These are phyloP conservation scores for Aspergillus texensis DNA, from an alignment of 2,329 filamentous ascomycete genomes.

Conservation along the genomic window DNA sequence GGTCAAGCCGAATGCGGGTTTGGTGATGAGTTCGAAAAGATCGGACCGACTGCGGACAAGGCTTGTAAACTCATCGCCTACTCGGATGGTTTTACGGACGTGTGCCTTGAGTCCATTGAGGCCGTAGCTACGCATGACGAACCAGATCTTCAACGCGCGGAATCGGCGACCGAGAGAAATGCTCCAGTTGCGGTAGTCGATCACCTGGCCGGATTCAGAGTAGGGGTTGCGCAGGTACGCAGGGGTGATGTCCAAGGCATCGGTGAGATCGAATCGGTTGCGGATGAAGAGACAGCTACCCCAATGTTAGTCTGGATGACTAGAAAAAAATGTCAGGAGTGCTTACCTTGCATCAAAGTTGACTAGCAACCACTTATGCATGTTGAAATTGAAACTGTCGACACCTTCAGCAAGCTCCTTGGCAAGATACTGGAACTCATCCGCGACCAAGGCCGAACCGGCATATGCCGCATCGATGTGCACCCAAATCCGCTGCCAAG, in stretches of 20 bases:
- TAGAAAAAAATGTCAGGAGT: no score
- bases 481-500: slow-evolving; percentile 73
- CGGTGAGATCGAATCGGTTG: slow-evolving; percentile 73
- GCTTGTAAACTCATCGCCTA: slow-evolving; percentile 71
- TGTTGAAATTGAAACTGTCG: slow-evolving; percentile 91
- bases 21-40: slow-evolving; percentile 74
- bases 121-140: slow-evolving; percentile 83
- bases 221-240: slow-evolving; percentile 81
- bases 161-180: slow-evolving; percentile 90
- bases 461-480: slow-evolving; percentile 95
- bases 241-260: slow-evolving; percentile 76
- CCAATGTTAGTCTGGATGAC: no score
- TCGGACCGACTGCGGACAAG: slow-evolving; percentile 64
- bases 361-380: slow-evolving; percentile 96
- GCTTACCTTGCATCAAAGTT: slow-evolving; percentile 74
- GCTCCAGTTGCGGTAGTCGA: slow-evolving; percentile 96
- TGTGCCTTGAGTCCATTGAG: slow-evolving; percentile 73
- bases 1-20: slow-evolving; percentile 76
- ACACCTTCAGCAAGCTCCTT: slow-evolving; percentile 63
- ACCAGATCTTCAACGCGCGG: slow-evolving; percentile 91
- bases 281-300: slow-evolving; percentile 71
- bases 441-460: slow-evolving; percentile 78
- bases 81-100: slow-evolving; percentile 67
- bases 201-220: slow-evolving; percentile 80
- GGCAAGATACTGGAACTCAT: slow-evolving; percentile 75